A percentile compares a stretch with the other conserved stretches of the same genome.
Evolutionary conservation across 1,284 basidiomycete genomes (phyloP).

Genomic region (Xerocomus amazonicus): DNA sequence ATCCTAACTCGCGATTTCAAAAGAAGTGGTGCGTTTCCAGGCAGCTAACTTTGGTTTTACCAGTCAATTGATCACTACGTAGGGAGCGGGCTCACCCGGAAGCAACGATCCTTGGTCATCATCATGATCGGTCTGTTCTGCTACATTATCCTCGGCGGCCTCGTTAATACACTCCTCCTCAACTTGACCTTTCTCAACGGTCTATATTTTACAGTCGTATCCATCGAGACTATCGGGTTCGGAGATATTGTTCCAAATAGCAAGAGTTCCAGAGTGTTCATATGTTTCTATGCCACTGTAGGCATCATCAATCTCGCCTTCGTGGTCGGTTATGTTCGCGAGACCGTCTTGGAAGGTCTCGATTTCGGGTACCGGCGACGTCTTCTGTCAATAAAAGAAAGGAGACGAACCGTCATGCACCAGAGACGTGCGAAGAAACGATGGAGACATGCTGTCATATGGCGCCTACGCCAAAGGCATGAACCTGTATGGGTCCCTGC

Average conservation of each 20-base stretch:
- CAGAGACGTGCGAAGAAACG: conserved; percentile 42
- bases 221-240: conserved; percentile 76
- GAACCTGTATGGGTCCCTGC: conserved; percentile 49
- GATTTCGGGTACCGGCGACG: conserved; percentile 59
- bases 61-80: neutral
- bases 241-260: conserved; percentile 65
- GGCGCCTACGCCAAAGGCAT: conserved; percentile 49
- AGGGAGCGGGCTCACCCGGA: conserved; percentile 78
- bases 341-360: conserved; percentile 68
- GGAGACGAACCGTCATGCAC: conserved; percentile 37
- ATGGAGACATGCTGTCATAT: conserved; percentile 57
- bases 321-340: conserved; percentile 62
- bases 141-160: conserved; percentile 70
- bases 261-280: conserved; percentile 51
- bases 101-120: conserved; percentile 75
- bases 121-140: conserved; percentile 70
- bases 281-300: conserved; percentile 53
- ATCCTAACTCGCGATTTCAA: conserved; percentile 61
- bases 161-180: conserved; percentile 58
- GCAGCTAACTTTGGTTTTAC: neutral
- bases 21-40: conserved; percentile 49
- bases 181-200: conserved; percentile 63
- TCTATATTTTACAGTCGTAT: conserved; percentile 66
- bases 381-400: conserved; percentile 39
- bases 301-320: conserved; percentile 66